Conservation (phyloP, 257 asterid species). For the Knoxia roxburghii region DNA sequence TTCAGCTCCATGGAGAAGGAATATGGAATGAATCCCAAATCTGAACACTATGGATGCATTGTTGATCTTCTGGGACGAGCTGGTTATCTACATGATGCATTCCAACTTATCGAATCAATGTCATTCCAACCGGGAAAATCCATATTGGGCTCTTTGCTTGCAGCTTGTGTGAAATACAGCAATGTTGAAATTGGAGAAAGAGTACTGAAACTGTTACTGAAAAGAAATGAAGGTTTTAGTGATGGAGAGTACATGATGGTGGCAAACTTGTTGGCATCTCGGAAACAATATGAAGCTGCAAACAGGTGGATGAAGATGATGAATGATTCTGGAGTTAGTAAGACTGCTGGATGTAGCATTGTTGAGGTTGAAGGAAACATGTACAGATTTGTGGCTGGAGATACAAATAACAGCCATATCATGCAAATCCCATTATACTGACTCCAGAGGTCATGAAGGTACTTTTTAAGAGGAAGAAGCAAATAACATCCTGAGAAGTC, state of each 20-base stretch:
- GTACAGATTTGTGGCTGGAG: slow-evolving; percentile 10
- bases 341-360: slow-evolving; percentile 13
- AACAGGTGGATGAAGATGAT: slow-evolving; percentile 9
- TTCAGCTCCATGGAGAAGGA: slow-evolving; percentile 9
- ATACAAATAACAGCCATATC: neutral
- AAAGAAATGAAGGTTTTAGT: neutral
- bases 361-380: slow-evolving; percentile 10
- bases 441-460: too few relatives aligned
- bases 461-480: too few relatives aligned
- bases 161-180: slow-evolving; percentile 17
- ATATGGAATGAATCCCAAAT: slow-evolving; percentile 2
- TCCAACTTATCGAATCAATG: slow-evolving; percentile 8
- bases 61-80: slow-evolving; percentile 17
- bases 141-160: slow-evolving; percentile 12
- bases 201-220: neutral
- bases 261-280: slow-evolving; percentile 13
- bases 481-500: too few relatives aligned
- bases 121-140: slow-evolving; percentile 6
- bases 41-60: slow-evolving; percentile 17
- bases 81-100: slow-evolving; percentile 8
- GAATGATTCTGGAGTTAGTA: slow-evolving; percentile 12
- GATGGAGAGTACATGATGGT: slow-evolving; percentile 19
- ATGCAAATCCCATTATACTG: neutral
- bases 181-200: slow-evolving; percentile 5
- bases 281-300: slow-evolving; percentile 13